Evolutionary conservation across 2,329 filamentous ascomycete species (phyloP), one percentile per base, ranked within the genome.

Genomic region (Cadophora luteo-olivacea): DNA sequence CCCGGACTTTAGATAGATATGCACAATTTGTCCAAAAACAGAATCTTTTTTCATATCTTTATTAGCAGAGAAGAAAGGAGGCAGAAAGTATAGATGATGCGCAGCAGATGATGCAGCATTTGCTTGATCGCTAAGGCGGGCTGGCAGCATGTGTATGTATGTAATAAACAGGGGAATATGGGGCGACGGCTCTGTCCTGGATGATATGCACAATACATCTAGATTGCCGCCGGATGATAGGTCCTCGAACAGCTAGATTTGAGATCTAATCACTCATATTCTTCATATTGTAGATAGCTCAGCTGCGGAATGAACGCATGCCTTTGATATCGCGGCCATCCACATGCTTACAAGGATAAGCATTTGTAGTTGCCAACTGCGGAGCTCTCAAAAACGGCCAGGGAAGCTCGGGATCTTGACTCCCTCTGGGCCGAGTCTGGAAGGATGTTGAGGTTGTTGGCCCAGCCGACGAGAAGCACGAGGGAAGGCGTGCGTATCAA

Each of bases 1-100:
- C 66, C 71, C 67, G 68, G 73, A 76, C 72, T 74, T 73, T 73
- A 75, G 73, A 49, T 69, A 57, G 51, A 36, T 45, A 62, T 49
- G 61, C 58, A 64, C 62, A 68, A 62, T 61, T 61, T 64, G 58
- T 52, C 64, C 64, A 51, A 41, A 62, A 67, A 58, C 8, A 52
- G 64, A 54, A 58, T n/a, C 22, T 12, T 38, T 25, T 8, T 60
- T 16, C 57, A 41, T 41, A 24, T 52, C 32, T 64, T 48, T 36
- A 61, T 32, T 55, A 38, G 36, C 64, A 62, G 67, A 65, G 49
- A 25, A 64, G 61, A 49, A 32, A 62, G 32, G 60, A 64, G 60
- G 61, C 38, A 71, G 52, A 66, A 69, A 52, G 22, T 65, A 57
- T 38, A 61, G 61, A 70, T 70, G 60, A 68, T 70, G 64, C 68